These are phyloP conservation scores for Rhizopogon vulgaris DNA, from an alignment of 768 basidiomycete genomes.

Conservation along the genomic window DNA sequence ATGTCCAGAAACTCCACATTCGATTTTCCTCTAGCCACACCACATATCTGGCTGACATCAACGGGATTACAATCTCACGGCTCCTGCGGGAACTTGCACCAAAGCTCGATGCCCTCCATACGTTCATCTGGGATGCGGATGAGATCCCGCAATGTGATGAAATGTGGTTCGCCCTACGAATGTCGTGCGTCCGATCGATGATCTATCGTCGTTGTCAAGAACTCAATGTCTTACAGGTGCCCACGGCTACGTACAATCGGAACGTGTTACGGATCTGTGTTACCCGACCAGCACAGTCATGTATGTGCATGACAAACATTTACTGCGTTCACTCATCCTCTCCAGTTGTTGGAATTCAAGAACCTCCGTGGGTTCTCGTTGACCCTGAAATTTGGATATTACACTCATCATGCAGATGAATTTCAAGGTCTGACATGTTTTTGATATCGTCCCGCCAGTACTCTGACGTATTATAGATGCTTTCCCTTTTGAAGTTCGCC, in stretches of 20 bases:
- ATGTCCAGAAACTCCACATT: slow-evolving; percentile 55
- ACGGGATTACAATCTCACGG: slow-evolving; percentile 36
- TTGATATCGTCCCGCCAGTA: too few relatives aligned
- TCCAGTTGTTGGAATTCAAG: slow-evolving; percentile 63
- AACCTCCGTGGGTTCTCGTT: slow-evolving; percentile 59
- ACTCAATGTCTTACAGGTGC: slow-evolving; percentile 39
- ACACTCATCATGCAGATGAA: slow-evolving; percentile 50
- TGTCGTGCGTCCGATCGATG: slow-evolving; percentile 40
- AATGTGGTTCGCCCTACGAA: slow-evolving; percentile 72
- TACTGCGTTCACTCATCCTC: neutral
- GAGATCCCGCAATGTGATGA: slow-evolving; percentile 60
- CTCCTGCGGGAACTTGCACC: slow-evolving; percentile 46
- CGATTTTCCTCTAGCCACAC: slow-evolving; percentile 29
- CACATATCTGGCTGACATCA: slow-evolving; percentile 3
- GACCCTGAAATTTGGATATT: slow-evolving; percentile 55
- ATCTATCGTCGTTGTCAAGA: neutral
- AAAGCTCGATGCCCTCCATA: slow-evolving; percentile 57
- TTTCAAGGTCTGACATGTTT: slow-evolving; percentile 42
- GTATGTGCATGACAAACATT: slow-evolving; percentile 33
- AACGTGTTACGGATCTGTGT: slow-evolving; percentile 53
- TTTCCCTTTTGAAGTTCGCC: slow-evolving; percentile 18
- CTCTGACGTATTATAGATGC: slow-evolving; percentile 13
- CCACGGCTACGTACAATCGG: slow-evolving; percentile 57
- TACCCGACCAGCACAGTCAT: slow-evolving; percentile 55
- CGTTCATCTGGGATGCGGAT: slow-evolving; percentile 69